These are phyloP conservation scores for Cercospora brassicicola DNA, from an alignment of 2,329 filamentous ascomycete genomes.

Conservation along the genomic window DNA sequence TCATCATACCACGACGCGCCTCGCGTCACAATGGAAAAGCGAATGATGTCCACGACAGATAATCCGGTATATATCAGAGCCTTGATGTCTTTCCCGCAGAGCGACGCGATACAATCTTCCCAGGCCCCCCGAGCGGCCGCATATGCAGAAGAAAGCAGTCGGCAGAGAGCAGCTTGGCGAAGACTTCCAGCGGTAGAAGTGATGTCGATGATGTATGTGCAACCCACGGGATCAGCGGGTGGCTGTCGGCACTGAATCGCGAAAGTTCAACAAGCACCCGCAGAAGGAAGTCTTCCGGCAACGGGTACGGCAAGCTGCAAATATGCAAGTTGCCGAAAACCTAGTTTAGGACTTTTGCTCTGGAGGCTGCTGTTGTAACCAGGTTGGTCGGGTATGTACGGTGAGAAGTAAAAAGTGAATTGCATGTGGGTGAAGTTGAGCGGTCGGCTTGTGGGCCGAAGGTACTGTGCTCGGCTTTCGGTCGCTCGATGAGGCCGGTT, in stretches of 20 bases:
- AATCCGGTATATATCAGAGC: no score
- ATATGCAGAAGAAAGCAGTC: neutral
- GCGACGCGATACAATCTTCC: no score
- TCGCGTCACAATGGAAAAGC: no score
- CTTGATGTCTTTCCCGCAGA: no score
- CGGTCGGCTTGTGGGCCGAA: neutral
- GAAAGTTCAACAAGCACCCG: neutral
- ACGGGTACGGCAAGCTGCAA: neutral
- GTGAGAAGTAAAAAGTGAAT: neutral
- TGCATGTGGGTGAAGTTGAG: neutral
- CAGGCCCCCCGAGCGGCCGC: neutral
- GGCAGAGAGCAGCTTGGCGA: neutral
- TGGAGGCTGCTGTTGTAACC: neutral
- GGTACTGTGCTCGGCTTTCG: neutral
- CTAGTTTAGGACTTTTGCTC: neutral
- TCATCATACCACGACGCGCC: neutral
- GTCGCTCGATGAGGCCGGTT: neutral
- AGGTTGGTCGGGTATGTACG: neutral
- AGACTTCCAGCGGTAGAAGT: neutral
- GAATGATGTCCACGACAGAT: no score
- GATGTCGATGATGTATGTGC: neutral
- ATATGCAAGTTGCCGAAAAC: neutral
- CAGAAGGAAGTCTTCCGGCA: neutral
- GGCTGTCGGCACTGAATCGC: neutral
- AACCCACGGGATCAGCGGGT: neutral